Evolutionary conservation across 306 rosid genomes (phyloP).

Genomic region (Hippophae tibetana): DNA sequence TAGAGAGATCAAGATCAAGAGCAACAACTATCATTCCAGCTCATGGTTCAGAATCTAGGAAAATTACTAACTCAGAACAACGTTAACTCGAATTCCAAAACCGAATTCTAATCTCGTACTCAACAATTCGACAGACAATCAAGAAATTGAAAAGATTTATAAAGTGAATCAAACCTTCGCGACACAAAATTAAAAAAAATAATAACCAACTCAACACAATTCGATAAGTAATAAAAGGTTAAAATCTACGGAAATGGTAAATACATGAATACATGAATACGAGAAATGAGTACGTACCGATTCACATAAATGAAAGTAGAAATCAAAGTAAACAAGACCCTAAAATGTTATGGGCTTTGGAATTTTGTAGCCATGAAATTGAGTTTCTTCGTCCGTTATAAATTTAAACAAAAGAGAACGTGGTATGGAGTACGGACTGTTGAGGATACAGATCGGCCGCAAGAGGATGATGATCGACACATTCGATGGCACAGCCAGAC

Average conservation of each 20-base stretch:
- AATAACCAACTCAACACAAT: neutral
- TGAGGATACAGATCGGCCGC: no score
- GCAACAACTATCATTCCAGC: slow-evolving; percentile 20
- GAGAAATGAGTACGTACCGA: neutral
- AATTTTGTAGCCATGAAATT: slow-evolving; percentile 11
- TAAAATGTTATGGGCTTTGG: slow-evolving; percentile 27
- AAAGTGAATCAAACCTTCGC: neutral
- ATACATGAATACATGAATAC: neutral
- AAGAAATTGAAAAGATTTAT: neutral
- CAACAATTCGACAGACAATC: neutral
- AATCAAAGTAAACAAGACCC: slow-evolving; percentile 38
- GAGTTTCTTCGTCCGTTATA: no score
- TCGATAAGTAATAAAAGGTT: neutral
- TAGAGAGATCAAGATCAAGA: slow-evolving; percentile 20
- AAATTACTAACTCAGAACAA: slow-evolving; percentile 2
- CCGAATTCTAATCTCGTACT: slow-evolving; percentile 11
- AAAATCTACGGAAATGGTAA: neutral
- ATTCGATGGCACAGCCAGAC: no score
- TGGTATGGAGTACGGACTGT: no score
- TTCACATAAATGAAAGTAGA: slow-evolving; percentile 23
- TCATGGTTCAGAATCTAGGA: slow-evolving; percentile 24
- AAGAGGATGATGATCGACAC: no score
- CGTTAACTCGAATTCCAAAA: slow-evolving; percentile 12
- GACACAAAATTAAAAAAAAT: neutral
- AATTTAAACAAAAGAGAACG: no score